Evolutionary conservation across 805 yeast genomes (phyloP).

Genomic region (Candida lessepsii): DNA sequence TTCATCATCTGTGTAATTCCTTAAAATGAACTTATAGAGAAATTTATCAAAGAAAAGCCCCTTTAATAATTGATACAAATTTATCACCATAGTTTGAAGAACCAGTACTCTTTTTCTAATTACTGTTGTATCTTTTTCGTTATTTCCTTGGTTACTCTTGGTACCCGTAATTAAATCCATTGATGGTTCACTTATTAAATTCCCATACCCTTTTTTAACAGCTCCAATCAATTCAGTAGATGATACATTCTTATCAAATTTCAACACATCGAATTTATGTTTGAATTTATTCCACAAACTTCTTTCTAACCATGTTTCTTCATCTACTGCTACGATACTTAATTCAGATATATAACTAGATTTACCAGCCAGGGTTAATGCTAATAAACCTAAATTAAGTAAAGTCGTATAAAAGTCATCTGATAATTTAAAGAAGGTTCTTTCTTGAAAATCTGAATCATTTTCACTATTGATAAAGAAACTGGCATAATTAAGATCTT

Average conservation of each 20-base stretch:
- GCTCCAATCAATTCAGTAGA: slow-evolving; percentile 9
- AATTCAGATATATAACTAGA: slow-evolving; percentile 65
- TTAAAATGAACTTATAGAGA: slow-evolving; percentile 8
- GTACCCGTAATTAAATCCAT: slow-evolving; percentile 22
- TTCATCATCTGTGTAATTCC: not conserved
- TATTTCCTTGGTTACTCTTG: not conserved
- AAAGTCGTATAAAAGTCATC: slow-evolving; percentile 55
- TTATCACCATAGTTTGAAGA: slow-evolving; percentile 19
- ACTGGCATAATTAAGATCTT: slow-evolving; percentile 37
- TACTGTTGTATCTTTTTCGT: slow-evolving; percentile 15
- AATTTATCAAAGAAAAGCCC: slow-evolving; percentile 19
- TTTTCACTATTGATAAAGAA: slow-evolving; percentile 28
- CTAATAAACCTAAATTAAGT: slow-evolving; percentile 57
- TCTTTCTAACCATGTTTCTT: slow-evolving; percentile 55
- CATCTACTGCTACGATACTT: slow-evolving; percentile 46
- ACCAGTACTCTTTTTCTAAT: slow-evolving; percentile 21
- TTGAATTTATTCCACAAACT: slow-evolving; percentile 21
- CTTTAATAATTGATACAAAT: slow-evolving; percentile 22
- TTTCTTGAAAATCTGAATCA: slow-evolving; percentile 14
- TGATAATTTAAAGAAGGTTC: slow-evolving; percentile 13
- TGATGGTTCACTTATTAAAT: slow-evolving; percentile 30
- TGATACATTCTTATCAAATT: slow-evolving; percentile 1
- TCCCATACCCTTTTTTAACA: slow-evolving; percentile 23
- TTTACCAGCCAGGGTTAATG: slow-evolving; percentile 65
- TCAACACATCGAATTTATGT: slow-evolving; percentile 10